Percentiles rank a stretch among this genome's conserved stretches.
Evolutionary conservation across 352 stramenopile species (phyloP).

Genomic region (Phytophthora brassicae): DNA sequence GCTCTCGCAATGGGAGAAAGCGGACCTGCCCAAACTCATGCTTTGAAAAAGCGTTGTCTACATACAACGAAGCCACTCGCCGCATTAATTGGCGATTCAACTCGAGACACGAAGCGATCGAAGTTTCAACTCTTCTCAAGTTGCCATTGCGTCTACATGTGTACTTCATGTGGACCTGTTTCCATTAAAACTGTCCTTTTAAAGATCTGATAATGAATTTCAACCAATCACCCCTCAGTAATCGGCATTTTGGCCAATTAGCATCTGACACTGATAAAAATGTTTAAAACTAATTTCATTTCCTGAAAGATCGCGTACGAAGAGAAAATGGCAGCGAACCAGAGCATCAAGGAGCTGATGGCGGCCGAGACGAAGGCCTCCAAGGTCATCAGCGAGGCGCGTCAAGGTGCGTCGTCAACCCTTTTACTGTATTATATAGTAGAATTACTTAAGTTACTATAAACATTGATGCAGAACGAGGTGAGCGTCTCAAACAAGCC

Average conservation of each 20-base stretch:
- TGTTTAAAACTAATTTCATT: conserved; percentile 5
- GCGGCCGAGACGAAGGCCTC: conserved; percentile 89
- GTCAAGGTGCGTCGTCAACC: conserved; percentile 47
- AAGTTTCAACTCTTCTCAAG: conserved; percentile 11
- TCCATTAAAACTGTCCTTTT: conserved; percentile 12
- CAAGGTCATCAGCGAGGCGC: conserved; percentile 88
- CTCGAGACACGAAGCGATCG: conserved; percentile 18
- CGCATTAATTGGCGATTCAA: neutral
- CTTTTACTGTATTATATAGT: neutral
- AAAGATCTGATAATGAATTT: conserved; percentile 11
- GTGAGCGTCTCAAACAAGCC: conserved; percentile 86
- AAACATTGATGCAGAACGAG: conserved; percentile 50
- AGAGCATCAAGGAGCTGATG: conserved; percentile 91
- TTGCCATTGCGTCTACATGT: conserved; percentile 18
- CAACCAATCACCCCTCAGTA: conserved; percentile 10
- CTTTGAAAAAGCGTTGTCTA: conserved; percentile 6
- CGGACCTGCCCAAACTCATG: conserved; percentile 19
- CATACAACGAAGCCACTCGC: neutral
- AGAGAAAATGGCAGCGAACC: conserved; percentile 73
- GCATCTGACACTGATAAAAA: neutral
- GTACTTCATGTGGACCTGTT: conserved; percentile 22
- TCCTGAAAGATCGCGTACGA: neutral
- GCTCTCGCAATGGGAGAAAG: conserved; percentile 55
- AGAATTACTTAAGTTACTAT: too few relatives aligned
- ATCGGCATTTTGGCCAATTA: conserved; percentile 22